Conservation (phyloP, 169 alveolate genomes). For the Nephromyces sp. region DNA sequence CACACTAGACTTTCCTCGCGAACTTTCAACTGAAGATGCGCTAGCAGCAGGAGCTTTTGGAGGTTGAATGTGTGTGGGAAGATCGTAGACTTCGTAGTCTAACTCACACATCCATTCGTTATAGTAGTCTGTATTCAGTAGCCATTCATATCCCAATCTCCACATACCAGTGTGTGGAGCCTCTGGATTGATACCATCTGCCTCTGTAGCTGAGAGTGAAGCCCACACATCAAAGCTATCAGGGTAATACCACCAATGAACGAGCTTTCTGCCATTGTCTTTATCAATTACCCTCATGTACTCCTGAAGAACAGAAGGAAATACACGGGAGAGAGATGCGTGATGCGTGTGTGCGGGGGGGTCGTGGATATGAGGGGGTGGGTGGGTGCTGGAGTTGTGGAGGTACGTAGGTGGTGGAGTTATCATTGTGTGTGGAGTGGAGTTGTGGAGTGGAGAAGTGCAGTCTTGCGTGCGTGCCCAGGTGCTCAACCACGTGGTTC, state of each 20-base stretch:
- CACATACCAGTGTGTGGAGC: neutral
- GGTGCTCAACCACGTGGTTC: too few species aligned
- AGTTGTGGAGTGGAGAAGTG: too few species aligned
- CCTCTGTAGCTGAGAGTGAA: neutral
- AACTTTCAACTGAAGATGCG: too few species aligned
- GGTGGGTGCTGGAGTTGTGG: too few species aligned
- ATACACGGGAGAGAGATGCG: neutral
- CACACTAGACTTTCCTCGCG: too few species aligned
- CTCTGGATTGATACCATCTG: neutral
- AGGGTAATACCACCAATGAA: conserved; percentile 5
- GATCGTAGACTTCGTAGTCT: conserved; percentile 1
- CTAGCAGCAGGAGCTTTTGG: neutral
- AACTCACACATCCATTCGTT: conserved; percentile 6
- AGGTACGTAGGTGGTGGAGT: too few species aligned
- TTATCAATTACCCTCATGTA: neutral
- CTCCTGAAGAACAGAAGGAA: neutral
- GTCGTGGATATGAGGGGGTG: too few species aligned
- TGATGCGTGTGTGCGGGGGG: too few species aligned
- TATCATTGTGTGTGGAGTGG: too few species aligned
- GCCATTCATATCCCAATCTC: conserved; percentile 3
- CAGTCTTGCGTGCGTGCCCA: too few species aligned
- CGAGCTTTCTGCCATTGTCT: neutral
- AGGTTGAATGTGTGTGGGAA: neutral
- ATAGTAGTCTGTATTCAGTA: neutral
- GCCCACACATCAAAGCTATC: conserved; percentile 1